These are phyloP conservation scores for Claviceps monticola DNA, from an alignment of 2,329 filamentous ascomycete genomes.

Conservation along the genomic window DNA sequence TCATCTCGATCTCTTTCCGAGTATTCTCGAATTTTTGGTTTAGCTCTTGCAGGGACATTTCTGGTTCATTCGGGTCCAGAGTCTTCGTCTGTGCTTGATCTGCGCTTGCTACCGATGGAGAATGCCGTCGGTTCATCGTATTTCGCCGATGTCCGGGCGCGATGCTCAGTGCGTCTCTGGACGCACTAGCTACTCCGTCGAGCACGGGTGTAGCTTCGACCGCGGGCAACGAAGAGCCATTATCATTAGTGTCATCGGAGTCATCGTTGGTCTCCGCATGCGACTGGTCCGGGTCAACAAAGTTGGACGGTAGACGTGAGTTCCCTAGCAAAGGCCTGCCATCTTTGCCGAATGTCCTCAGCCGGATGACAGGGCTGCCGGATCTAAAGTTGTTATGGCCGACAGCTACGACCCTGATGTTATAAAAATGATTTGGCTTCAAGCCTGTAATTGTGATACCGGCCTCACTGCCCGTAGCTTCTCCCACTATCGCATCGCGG, in stretches of 20 bases:
- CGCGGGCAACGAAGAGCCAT: conserved; percentile 35
- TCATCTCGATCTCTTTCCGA: conserved; percentile 71
- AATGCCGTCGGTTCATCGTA: conserved; percentile 61
- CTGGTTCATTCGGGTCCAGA: conserved; percentile 36
- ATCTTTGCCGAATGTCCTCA: conserved; percentile 60
- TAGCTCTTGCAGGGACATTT: conserved; percentile 59
- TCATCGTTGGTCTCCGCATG: conserved; percentile 26
- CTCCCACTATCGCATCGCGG: conserved; percentile 49
- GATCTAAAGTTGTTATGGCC: conserved; percentile 88
- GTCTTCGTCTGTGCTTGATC: conserved; percentile 35
- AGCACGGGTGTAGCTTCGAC: conserved; percentile 49
- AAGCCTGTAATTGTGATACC: conserved; percentile 83
- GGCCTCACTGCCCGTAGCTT: conserved; percentile 43
- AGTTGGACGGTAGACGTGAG: conserved; percentile 41
- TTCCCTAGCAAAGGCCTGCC: conserved; percentile 47
- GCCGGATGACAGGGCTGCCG: conserved; percentile 69
- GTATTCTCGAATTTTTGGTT: conserved; percentile 70
- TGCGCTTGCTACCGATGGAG: conserved; percentile 51
- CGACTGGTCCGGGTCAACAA: conserved; percentile 37
- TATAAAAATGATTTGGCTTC: conserved; percentile 78
- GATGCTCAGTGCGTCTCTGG: conserved; percentile 47
- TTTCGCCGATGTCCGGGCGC: conserved; percentile 24
- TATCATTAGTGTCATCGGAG: conserved; percentile 32
- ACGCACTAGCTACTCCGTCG: conserved; percentile 44
- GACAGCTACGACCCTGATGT: conserved; percentile 82